Percentiles rank a stretch among this genome's conserved stretches.
Conservation (phyloP, 345 rosid genomes). For the Arabidopsis suecica region DNA sequence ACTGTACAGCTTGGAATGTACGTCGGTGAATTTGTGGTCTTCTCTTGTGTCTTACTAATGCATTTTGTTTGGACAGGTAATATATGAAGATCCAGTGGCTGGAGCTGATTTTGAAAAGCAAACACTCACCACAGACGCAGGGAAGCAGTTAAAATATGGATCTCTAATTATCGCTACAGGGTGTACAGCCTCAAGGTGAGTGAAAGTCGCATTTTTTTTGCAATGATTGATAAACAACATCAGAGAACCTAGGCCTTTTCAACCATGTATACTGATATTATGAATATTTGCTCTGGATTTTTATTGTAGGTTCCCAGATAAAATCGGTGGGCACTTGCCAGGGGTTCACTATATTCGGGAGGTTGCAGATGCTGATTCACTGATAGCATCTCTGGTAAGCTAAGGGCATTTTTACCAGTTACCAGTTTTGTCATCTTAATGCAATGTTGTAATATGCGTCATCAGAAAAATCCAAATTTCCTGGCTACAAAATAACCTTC, state of each 20-base stretch:
- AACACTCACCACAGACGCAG: constrained; percentile 75
- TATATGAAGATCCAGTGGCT: constrained; percentile 85
- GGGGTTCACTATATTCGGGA: constrained; percentile 95
- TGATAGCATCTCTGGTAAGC: constrained; percentile 82
- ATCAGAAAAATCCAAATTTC: not conserved
- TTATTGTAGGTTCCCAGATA: constrained; percentile 78
- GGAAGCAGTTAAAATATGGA: constrained; percentile 90
- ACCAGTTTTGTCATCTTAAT: constrained; percentile 14
- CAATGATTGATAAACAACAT: not conserved
- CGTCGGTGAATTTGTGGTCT: constrained; percentile 10
- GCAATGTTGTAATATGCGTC: constrained; percentile 6
- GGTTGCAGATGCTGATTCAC: constrained; percentile 89
- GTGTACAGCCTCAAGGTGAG: constrained; percentile 87
- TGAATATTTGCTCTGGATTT: not conserved
- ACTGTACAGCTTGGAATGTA: not conserved
- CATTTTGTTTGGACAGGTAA: constrained; percentile 52
- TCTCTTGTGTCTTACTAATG: not conserved
- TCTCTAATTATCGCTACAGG: constrained; percentile 91
- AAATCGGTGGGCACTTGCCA: constrained; percentile 86
- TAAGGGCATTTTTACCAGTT: constrained; percentile 12
- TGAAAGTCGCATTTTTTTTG: not conserved
- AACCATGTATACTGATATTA: not conserved
- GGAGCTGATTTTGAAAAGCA: constrained; percentile 79
- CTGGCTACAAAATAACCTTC: constrained; percentile 1
- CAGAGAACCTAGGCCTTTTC: not conserved